Percentiles rank a stretch among this genome's conserved stretches.
These are phyloP conservation scores for Chenopodium album DNA, from an alignment of 148 eudicot species.

Conservation along the genomic window DNA sequence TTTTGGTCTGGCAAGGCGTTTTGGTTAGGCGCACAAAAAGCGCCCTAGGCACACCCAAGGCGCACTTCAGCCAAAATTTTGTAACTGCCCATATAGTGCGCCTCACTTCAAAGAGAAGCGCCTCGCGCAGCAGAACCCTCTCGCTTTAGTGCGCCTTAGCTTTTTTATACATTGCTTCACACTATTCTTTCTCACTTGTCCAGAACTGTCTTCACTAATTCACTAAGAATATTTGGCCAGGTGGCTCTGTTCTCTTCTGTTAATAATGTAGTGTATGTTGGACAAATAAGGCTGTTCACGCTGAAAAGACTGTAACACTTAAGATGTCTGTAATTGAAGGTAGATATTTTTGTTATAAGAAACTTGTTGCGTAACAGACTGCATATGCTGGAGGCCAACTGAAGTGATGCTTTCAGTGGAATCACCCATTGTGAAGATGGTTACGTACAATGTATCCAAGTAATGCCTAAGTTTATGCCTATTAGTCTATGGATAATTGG, in stretches of 20 bases:
- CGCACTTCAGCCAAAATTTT: no score
- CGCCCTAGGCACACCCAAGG: no score
- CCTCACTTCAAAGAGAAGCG: no score
- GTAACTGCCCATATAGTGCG: no score
- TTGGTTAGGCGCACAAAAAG: no score
- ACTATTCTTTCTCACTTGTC: not conserved
- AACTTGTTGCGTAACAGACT: not conserved
- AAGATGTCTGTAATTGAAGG: conserved; percentile 2
- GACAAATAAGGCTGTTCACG: not conserved
- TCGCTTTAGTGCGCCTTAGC: no score
- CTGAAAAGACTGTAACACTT: not conserved
- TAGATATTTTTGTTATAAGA: not conserved
- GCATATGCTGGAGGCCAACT: conserved; percentile 1
- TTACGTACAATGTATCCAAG: not conserved
- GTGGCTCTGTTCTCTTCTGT: not conserved
- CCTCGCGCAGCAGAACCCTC: no score
- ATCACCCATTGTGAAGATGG: conserved; percentile 6
- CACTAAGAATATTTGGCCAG: conserved; percentile 7
- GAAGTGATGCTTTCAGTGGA: conserved; percentile 9
- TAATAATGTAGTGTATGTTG: not conserved
- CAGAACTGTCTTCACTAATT: conserved; percentile 4
- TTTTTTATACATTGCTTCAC: no score
- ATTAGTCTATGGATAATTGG: not conserved
- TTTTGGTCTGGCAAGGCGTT: no score
- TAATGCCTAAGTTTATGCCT: conserved; percentile 2